These are phyloP conservation scores for Saksenaea oblongispora DNA, from an alignment of 371 early-diverging fungal species.

Conservation along the genomic window DNA sequence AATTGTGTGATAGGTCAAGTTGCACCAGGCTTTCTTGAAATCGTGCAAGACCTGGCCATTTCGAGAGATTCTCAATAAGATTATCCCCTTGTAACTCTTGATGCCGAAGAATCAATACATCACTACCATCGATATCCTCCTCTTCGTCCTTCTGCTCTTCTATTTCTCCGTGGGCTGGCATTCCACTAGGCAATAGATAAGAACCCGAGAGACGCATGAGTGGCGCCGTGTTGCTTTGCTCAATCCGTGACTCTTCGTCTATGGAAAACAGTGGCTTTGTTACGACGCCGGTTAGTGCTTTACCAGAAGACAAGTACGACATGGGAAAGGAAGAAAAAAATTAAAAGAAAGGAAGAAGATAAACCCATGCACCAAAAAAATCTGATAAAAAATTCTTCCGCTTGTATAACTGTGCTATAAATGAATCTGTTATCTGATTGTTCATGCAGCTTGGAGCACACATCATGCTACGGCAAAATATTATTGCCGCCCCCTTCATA, in stretches of 20 bases:
- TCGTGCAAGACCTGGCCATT: neutral
- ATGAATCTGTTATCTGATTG: neutral
- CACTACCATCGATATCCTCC: too few relatives aligned
- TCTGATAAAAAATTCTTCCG: neutral
- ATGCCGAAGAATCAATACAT: too few relatives aligned
- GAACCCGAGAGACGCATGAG: neutral
- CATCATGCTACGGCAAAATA: too few relatives aligned
- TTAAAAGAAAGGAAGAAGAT: neutral
- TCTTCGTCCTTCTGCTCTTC: too few relatives aligned
- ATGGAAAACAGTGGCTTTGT: neutral
- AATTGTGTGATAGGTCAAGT: constrained; percentile 61
- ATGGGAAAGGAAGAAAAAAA: neutral
- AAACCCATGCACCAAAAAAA: neutral
- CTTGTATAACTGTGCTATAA: neutral
- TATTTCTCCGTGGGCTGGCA: too few relatives aligned
- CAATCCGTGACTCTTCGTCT: neutral
- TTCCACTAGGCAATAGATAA: too few relatives aligned
- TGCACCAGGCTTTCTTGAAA: constrained; percentile 46
- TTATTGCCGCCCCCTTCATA: too few relatives aligned
- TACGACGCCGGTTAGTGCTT: neutral
- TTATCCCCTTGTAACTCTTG: too few relatives aligned
- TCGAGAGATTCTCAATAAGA: too few relatives aligned
- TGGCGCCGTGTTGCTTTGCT: neutral
- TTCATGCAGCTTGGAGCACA: constrained; percentile 6
- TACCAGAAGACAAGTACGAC: neutral